Evolutionary conservation across 805 yeast species (phyloP).

Genomic region (Kodamaea sagamina): DNA sequence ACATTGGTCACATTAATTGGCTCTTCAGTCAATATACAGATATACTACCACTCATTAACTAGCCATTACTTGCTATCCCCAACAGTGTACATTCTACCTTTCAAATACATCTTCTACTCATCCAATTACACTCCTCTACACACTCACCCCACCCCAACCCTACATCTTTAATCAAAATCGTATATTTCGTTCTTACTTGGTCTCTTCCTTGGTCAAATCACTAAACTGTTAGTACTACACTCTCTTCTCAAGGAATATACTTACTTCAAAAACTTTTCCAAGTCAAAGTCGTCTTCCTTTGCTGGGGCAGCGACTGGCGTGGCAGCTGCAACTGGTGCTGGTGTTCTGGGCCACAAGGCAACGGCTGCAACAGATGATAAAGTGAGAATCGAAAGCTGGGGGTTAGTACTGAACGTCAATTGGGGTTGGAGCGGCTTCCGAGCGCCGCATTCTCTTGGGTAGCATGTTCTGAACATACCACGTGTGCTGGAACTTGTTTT

Average conservation of each 20-base stretch:
- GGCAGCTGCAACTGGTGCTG: slow-evolving; percentile 22
- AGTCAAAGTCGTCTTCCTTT: slow-evolving; percentile 45
- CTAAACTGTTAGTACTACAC: slow-evolving; percentile 23
- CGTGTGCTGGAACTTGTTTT: slow-evolving; percentile 47
- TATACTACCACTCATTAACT: too few species aligned
- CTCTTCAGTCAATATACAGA: too few species aligned
- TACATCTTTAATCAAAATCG: neutral
- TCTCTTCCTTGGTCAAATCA: slow-evolving; percentile 44
- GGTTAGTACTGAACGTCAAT: slow-evolving; percentile 15
- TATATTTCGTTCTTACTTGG: slow-evolving; percentile 25
- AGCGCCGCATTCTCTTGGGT: too few species aligned
- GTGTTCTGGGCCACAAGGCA: slow-evolving; percentile 40
- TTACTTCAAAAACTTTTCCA: slow-evolving; percentile 45
- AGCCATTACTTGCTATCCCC: too few species aligned
- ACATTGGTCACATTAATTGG: too few species aligned
- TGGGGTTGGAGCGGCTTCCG: too few species aligned
- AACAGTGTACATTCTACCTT: too few species aligned
- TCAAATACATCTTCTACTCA: too few species aligned
- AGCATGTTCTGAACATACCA: slow-evolving; percentile 38
- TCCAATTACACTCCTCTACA: too few species aligned
- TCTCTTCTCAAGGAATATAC: slow-evolving; percentile 21
- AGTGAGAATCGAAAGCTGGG: slow-evolving; percentile 43
- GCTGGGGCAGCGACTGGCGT: slow-evolving; percentile 26
- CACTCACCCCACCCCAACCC: neutral
- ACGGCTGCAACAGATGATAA: slow-evolving; percentile 41